Evolutionary conservation across 2,329 filamentous ascomycete species (phyloP).

Genomic region (Decorospora gaudefroyi): DNA sequence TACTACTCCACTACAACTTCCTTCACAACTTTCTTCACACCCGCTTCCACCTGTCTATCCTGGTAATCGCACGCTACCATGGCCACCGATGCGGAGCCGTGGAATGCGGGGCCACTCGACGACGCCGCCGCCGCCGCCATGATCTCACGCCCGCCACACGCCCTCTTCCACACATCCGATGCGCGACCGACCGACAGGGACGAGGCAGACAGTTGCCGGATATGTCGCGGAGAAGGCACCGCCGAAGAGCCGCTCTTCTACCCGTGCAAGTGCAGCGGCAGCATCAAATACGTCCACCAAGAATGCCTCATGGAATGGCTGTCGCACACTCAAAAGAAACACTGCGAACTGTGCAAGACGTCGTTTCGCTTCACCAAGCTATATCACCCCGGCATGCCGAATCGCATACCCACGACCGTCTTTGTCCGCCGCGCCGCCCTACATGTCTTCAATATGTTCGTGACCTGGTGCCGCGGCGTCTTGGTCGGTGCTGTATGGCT

Average conservation of each 20-base stretch:
- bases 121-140: slow-evolving; percentile 14
- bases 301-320: slow-evolving; percentile 99
- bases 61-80: slow-evolving; percentile 19
- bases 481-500: slow-evolving; percentile 89
- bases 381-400: slow-evolving; percentile 92
- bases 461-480: slow-evolving; percentile 77
- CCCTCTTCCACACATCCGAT: slow-evolving; percentile 48
- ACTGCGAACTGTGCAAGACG: slow-evolving; percentile 99
- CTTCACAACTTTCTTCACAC: no score
- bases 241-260: slow-evolving; percentile 87
- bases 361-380: slow-evolving; percentile 97
- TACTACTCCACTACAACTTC: slow-evolving; percentile 2
- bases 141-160: slow-evolving; percentile 6
- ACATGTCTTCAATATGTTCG: slow-evolving; percentile 70
- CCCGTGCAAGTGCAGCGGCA: slow-evolving; percentile 98
- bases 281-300: slow-evolving; percentile 98
- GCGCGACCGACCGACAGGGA: slow-evolving; percentile 40
- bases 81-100: slow-evolving; percentile 27
- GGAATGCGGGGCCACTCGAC: slow-evolving; percentile 20
- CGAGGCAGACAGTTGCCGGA: slow-evolving; percentile 86
- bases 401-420: slow-evolving; percentile 75
- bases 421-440: slow-evolving; percentile 78
- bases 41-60: slow-evolving; percentile 1
- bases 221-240: slow-evolving; percentile 89
- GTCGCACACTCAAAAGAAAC: slow-evolving; percentile 97